Conservation (phyloP, 768 basidiomycete genomes). For the Jaapia argillacea region DNA sequence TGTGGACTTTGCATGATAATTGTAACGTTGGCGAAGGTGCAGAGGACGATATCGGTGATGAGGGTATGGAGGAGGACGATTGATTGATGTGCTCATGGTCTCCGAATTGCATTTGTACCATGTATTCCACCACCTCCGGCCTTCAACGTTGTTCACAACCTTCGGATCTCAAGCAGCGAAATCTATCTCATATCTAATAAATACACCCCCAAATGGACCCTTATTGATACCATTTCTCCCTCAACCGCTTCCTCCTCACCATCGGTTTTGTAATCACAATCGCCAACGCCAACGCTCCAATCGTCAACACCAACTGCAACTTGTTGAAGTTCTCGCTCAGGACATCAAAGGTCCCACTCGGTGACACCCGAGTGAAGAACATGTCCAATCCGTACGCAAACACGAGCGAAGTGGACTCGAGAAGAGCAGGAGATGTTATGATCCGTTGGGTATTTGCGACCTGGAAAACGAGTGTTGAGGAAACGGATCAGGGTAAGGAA, state of each 20-base stretch:
- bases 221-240: constrained; percentile 65
- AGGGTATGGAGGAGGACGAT: no score
- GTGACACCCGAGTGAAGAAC: constrained; percentile 77
- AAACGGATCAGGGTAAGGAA: background rate
- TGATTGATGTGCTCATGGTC: no score
- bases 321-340: constrained; percentile 92
- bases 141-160: no score
- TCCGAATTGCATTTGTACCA: no score
- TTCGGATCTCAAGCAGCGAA: no score
- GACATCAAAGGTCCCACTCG: constrained; percentile 88
- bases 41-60: background rate
- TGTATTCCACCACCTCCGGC: no score
- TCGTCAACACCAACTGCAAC: constrained; percentile 77
- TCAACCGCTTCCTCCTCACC: constrained; percentile 56
- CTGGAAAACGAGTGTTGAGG: constrained; percentile 24
- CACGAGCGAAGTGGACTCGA: constrained; percentile 89
- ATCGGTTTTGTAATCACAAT: constrained; percentile 79
- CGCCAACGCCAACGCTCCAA: constrained; percentile 59
- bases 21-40: no score
- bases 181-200: no score
- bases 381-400: constrained; percentile 84
- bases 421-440: constrained; percentile 68
- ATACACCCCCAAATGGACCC: background rate
- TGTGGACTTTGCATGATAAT: background rate
- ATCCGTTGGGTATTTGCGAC: constrained; percentile 62